Percentiles rank a stretch among this genome's conserved stretches.
These are phyloP conservation scores for Oryza longistaminata DNA, from an alignment of 176 grass and related monocot genomes.

Conservation along the genomic window DNA sequence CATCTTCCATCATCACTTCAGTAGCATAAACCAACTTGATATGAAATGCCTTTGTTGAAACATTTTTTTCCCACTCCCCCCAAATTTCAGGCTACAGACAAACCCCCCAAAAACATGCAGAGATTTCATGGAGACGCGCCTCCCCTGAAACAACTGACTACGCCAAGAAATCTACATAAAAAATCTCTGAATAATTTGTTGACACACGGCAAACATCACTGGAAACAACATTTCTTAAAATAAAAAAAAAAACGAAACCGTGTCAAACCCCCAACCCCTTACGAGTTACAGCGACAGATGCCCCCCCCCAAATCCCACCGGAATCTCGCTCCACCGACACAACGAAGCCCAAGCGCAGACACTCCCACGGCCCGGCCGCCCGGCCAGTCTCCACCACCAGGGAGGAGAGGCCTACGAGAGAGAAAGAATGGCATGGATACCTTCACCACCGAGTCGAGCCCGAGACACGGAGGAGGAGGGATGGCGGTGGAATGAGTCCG, in stretches of 20 bases:
- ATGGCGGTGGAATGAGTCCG: not conserved
- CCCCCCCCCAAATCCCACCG: constrained; percentile 24
- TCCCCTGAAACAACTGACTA: constrained; percentile 33
- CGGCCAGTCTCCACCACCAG: not conserved
- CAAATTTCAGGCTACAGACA: constrained; percentile 16
- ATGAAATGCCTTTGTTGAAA: constrained; percentile 17
- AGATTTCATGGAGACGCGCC: constrained; percentile 41
- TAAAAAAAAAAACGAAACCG: not conserved
- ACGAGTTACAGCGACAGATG: constrained; percentile 12
- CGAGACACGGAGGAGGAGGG: not conserved
- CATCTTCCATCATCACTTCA: not conserved
- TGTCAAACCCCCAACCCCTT: not conserved
- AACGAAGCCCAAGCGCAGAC: not conserved
- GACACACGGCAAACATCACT: constrained; percentile 9
- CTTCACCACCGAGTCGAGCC: not conserved
- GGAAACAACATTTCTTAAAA: not conserved
- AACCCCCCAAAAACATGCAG: constrained; percentile 37
- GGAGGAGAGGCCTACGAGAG: not conserved
- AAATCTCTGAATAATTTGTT: not conserved
- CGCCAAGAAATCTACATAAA: not conserved
- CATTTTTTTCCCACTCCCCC: not conserved
- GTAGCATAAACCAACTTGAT: not conserved
- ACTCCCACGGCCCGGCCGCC: not conserved
- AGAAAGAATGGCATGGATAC: not conserved
- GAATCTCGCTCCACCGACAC: constrained; percentile 46